phyloP scores from a whole-genome alignment of 148 eudicot genomes.

The Nepenthes mirabilis region DNA sequence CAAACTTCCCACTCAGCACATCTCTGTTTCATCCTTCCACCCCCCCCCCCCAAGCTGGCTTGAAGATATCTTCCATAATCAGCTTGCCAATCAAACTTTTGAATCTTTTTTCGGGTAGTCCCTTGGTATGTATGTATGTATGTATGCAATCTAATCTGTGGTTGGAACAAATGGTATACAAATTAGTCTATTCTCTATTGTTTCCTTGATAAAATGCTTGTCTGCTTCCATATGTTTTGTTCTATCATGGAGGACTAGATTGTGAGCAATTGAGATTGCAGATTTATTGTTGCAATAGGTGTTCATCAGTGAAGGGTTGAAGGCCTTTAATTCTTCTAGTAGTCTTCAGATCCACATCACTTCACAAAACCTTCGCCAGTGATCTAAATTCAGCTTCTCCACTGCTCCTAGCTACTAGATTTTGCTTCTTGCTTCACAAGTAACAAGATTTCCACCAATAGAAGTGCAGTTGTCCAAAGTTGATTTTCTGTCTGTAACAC shows the following conservation, averaged over 20 bases:
- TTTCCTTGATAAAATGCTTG: not conserved
- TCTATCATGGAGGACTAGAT: not conserved
- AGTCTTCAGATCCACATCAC: not conserved
- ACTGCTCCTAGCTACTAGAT: no score
- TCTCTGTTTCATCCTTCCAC: no score
- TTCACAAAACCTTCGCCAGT: constrained; percentile 1
- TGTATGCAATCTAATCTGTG: not conserved
- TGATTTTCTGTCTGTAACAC: not conserved
- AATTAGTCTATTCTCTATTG: not conserved
- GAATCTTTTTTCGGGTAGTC: no score
- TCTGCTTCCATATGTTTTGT: not conserved
- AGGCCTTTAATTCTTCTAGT: not conserved
- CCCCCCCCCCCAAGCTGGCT: no score
- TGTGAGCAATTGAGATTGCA: constrained; percentile 5
- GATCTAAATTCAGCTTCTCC: no score
- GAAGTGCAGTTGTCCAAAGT: no score
- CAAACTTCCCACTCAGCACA: no score
- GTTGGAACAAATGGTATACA: not conserved
- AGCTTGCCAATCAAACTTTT: no score
- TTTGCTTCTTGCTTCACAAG: constrained; percentile 8
- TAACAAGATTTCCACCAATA: constrained; percentile 3
- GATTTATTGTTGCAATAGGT: constrained; percentile 3
- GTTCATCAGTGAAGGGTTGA: not conserved
- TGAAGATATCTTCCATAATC: no score
- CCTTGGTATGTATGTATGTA: not conserved